Evolutionary conservation across 1,284 basidiomycete species (phyloP).

Genomic region (Cutaneotrichosporon cyanovorans): DNA sequence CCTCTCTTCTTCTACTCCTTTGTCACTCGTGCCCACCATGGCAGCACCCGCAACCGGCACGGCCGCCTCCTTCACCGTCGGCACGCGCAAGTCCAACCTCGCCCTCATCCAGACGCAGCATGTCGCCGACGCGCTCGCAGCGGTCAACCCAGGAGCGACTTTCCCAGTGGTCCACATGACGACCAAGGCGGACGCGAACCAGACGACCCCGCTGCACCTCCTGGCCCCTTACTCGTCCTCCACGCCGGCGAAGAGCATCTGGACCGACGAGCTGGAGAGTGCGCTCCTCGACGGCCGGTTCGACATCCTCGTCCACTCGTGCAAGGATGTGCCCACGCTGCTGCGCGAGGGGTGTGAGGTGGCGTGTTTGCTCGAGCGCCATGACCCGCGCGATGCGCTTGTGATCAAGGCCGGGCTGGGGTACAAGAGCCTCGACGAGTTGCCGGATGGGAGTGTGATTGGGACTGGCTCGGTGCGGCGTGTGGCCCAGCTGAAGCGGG

Average conservation of each 20-base stretch:
- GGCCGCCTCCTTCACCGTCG: conserved; percentile 47
- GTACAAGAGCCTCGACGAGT: conserved; percentile 70
- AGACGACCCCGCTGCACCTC: conserved; percentile 55
- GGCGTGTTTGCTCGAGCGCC: conserved; percentile 76
- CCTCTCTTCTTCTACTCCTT: too few species aligned
- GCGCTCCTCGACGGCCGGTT: conserved; percentile 64
- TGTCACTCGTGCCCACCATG: too few species aligned
- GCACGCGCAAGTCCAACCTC: conserved; percentile 75
- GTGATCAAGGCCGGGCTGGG: conserved; percentile 71
- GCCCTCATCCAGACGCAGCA: conserved; percentile 79
- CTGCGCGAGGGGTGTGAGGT: conserved; percentile 79
- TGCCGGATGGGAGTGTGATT: conserved; percentile 81
- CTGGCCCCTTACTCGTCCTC: conserved; percentile 32
- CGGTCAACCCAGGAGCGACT: conserved; percentile 45
- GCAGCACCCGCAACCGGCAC: neutral
- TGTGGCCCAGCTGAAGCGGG: conserved; percentile 79
- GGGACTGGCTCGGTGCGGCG: conserved; percentile 91
- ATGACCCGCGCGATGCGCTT: conserved; percentile 82
- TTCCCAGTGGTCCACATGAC: conserved; percentile 79
- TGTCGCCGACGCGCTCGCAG: conserved; percentile 56
- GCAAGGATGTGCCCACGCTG: conserved; percentile 90
- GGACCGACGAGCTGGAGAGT: conserved; percentile 92
- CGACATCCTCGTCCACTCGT: conserved; percentile 87
- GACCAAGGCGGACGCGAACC: conserved; percentile 86
- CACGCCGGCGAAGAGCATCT: conserved; percentile 66